Evolutionary conservation across 768 basidiomycete genomes (phyloP).

Genomic region (Infundibulicybe gibba): DNA sequence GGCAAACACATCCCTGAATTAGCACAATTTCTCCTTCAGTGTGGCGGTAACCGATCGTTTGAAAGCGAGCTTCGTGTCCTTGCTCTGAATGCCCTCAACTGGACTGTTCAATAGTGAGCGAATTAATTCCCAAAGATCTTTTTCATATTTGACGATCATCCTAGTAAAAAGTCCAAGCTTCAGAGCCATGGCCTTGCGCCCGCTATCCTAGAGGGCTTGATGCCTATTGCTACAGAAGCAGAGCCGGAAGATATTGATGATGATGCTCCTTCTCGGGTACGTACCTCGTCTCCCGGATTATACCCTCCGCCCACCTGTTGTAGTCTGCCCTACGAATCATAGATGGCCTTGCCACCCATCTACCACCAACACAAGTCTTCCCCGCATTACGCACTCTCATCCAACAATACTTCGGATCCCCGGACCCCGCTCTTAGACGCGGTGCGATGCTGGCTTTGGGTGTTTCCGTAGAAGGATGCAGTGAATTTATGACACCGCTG

Average conservation of each 20-base stretch:
- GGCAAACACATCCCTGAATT: constrained; percentile 85
- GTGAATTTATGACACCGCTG: constrained; percentile 94
- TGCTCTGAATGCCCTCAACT: constrained; percentile 89
- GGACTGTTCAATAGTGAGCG: constrained; percentile 93
- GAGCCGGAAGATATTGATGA: constrained; percentile 95
- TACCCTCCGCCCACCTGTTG: not conserved
- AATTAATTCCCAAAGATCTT: not conserved
- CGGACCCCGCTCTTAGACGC: constrained; percentile 77
- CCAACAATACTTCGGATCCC: constrained; percentile 78
- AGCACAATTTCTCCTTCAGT: constrained; percentile 82
- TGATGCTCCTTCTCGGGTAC: constrained; percentile 85
- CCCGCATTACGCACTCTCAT: constrained; percentile 83
- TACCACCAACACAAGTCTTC: constrained; percentile 96
- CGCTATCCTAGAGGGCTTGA: constrained; percentile 84
- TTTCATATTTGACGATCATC: constrained; percentile 8
- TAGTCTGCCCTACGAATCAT: constrained; percentile 93
- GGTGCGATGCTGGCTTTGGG: constrained; percentile 95
- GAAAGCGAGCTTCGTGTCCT: constrained; percentile 84
- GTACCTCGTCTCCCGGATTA: constrained; percentile 17
- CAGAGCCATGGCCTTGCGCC: constrained; percentile 82
- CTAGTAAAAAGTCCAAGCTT: constrained; percentile 93
- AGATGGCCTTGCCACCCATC: constrained; percentile 85
- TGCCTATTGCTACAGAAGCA: constrained; percentile 91
- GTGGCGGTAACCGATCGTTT: constrained; percentile 74
- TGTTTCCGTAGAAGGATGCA: constrained; percentile 95